Base-by-base conservation (phyloP, 1,139 yeast species). In the Lipomyces yarrowii region DNA sequence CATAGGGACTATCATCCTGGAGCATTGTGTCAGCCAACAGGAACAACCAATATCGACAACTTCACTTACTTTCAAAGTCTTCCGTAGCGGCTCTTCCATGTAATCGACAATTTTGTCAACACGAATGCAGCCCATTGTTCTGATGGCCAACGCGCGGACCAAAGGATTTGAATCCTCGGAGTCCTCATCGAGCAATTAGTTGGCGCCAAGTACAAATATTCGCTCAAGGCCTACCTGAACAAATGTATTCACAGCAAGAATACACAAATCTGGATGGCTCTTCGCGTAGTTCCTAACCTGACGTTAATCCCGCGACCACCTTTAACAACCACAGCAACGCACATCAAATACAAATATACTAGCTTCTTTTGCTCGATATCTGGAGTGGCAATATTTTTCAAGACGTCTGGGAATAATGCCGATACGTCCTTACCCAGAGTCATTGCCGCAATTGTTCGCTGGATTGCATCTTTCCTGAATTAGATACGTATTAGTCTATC, bases 401-500 rank as follows among this genome's bases (percentile, higher is more conserved):
- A 81, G 46, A 96, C 96, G 77, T 96, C 98, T 0, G 99, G 99
- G 73, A 96, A 96, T 68, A 96, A 82, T 0, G 96, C 87, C 13
- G 97, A 90, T 37, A 96, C 98, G 78, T 96, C 99, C 76, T 96
- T 96, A n/a, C 99, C 99, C 42, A 93, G 86, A 0, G 99, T 96
- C 99, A 96, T 96, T 69, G 98, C 98, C 67, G 96, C 96, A 74
- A 96, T 96, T 32, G 96, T 97, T 67, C 97, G 83, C 78, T 93
- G 97, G 72, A 96, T 96, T 35, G 99, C 97, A 77, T 96, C 99
- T 77, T 94, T 96, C 69, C 97, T 74, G 53, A 10, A 21, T 10
- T 32, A 18, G 35, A 30, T 30, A 5, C 54, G 56, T 26, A 54
- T 13, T 5, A 52, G 30, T 26, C 30, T 51, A 46, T 46, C 39